Evolutionary conservation across 1,139 yeast species (phyloP), one percentile per base, ranked within the genome.

Genomic region (Saccharomycopsis phalli): DNA sequence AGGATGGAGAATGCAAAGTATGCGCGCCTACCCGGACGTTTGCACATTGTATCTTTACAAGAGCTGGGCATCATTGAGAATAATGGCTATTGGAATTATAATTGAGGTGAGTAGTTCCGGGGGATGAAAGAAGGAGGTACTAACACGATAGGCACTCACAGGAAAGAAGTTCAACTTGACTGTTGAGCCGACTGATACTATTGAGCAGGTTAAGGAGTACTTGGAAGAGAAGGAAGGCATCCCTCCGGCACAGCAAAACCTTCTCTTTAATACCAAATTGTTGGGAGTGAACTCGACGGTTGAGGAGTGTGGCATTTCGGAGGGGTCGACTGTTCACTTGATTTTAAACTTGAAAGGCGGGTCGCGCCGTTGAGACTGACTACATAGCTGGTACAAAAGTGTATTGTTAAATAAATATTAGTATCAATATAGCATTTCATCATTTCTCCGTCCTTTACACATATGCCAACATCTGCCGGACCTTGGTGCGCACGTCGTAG

Each of bases 221-320:
- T 77, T 91, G 67, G 97, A 91, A 60, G 96, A 91, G 56, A 84
- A 87, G 56, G 98, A 91, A 59, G 98, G 98, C 3, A 91, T 91
- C 45, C 96, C 97, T 3, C 97, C 98, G 17, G 77, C 86, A 25
- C 98, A 91, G 61, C 98, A 91, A 60, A 72, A 95, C 52, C 73
- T 91, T 50, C 81, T 91, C 55, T 87, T 76, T 62, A 80, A 83
- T 47, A 98, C 98, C 17, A 83, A 87, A 53, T 96, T 88, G 63
- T 74, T 91, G 78, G 79, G 78, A 50, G 95, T 84, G 54, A 83
- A 80, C 34, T 57, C 65, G 10, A 38, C 48, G 11, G 34, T 45
- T 14, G 31, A 31, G 4, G 49, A 35, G 13, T 32, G 41, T 4
- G 45, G 38, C 4, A 69, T 75, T 36, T 64, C 60, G 37, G 76